Percentiles rank a stretch among this genome's conserved stretches.
These are phyloP conservation scores for Yamagishiella unicocca DNA, from an alignment of 139 green algal genomes.

Conservation along the genomic window DNA sequence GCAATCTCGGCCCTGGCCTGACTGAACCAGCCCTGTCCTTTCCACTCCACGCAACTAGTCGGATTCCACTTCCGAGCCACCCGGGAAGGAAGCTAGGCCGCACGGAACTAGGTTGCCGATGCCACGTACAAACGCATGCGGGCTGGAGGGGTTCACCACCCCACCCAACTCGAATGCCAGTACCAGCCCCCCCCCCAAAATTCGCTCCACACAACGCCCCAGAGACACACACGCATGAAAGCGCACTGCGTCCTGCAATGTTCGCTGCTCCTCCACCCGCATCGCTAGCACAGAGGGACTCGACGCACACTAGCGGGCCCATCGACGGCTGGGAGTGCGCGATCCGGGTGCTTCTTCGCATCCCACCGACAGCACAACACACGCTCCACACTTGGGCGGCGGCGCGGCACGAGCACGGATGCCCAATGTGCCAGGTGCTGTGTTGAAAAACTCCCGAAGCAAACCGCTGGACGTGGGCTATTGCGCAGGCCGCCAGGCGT, in stretches of 20 bases:
- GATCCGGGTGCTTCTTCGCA: background rate
- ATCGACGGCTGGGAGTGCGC: background rate
- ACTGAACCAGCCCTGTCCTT: no score
- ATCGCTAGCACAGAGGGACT: background rate
- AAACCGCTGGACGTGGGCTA: constrained; percentile 5
- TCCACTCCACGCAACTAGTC: no score
- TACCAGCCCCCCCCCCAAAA: background rate
- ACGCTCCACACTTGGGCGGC: constrained; percentile 9
- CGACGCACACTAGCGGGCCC: no score
- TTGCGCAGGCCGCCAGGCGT: background rate
- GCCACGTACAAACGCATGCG: no score
- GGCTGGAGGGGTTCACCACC: no score
- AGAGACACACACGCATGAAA: background rate
- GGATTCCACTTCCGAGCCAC: no score
- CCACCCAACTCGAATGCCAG: background rate
- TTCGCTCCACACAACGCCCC: constrained; percentile 16
- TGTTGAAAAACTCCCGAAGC: constrained; percentile 2
- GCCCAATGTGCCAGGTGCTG: background rate
- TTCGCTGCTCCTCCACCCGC: constrained; percentile 1
- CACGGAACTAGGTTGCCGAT: background rate
- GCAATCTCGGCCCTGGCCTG: no score
- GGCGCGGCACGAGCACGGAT: background rate
- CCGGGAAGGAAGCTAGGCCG: background rate
- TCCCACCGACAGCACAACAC: background rate
- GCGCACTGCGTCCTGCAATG: constrained; percentile 10